Conservation (phyloP, 495 filamentous ascomycete species). For the Lindgomyces ingoldianus region DNA sequence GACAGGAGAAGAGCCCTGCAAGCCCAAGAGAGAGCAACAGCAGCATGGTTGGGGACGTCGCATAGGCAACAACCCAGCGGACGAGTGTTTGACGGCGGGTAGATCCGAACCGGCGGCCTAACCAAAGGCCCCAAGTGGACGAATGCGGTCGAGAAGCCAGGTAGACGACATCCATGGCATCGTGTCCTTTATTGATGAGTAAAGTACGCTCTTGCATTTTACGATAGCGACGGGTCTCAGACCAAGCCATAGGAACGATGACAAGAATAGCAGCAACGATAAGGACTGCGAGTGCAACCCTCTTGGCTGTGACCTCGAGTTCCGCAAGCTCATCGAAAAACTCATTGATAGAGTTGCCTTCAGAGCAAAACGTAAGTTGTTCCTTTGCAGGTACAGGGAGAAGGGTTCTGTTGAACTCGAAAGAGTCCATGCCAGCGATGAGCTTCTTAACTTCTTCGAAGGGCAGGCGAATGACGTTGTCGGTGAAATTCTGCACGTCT, state of each 20-base stretch:
- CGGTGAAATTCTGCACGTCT: conserved; percentile 74
- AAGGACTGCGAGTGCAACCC: conserved; percentile 72
- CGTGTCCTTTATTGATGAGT: conserved; percentile 65
- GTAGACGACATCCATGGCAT: conserved; percentile 87
- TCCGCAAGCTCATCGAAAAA: conserved; percentile 77
- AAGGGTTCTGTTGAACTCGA: conserved; percentile 71
- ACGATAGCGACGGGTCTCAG: conserved; percentile 78
- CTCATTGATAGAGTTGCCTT: conserved; percentile 76
- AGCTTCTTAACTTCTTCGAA: conserved; percentile 73
- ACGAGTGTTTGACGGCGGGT: conserved; percentile 68
- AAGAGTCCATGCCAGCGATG: conserved; percentile 67
- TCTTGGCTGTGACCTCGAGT: conserved; percentile 62
- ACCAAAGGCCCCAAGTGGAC: conserved; percentile 67
- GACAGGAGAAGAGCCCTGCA: conserved; percentile 79
- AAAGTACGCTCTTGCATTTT: conserved; percentile 67
- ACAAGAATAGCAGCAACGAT: conserved; percentile 67
- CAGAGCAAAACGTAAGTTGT: conserved; percentile 80
- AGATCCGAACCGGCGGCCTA: conserved; percentile 67
- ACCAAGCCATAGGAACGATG: conserved; percentile 73
- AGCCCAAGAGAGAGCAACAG: conserved; percentile 84
- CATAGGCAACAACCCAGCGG: conserved; percentile 86
- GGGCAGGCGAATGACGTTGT: conserved; percentile 68
- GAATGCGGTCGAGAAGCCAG: conserved; percentile 79
- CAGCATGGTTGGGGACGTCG: conserved; percentile 78
- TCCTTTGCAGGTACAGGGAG: conserved; percentile 83